Evolutionary conservation across 352 stramenopile species (phyloP), one percentile per base, ranked within the genome.

Genomic region (Pythium diclinum): DNA sequence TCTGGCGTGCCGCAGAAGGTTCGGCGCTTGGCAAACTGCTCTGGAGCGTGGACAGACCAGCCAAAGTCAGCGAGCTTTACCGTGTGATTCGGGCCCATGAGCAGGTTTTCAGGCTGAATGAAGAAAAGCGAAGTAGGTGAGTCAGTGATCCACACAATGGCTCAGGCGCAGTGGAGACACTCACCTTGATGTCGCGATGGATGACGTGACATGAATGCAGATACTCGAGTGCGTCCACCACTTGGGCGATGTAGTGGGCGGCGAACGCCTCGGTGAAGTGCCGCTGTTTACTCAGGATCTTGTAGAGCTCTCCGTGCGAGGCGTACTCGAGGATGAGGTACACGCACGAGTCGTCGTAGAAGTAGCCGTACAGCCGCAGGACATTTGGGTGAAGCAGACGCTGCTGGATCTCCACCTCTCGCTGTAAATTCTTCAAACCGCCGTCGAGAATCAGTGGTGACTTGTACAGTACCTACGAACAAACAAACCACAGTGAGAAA

Each of bases 11-110:
- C 88, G 52, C 88, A 96, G 38, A 94, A 92, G 33, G 87, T 95
- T 7, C 75, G 76, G 5, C 87, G 79, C 49, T 73, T 66, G 33
- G 80, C 74, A 59, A 81, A 75, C 1, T 86, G 75, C n/a, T 79
- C 77, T 3, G 80, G 78, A 0, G 85, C 88, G 60, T 93, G 80
- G 6, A 94, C 84, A 2, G 88, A 92, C 83, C 87, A 93, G 8
- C 88, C 88, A 44, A 96, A 96, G 62, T 96, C 88, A 33, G 88
- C 88, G 42, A 96, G 74, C 63, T 96, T 96, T 48, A 96, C 78
- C 6, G 75, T 83, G 56, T 89, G 74, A 36, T 92, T 88, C 32
- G 75, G 69, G 13, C 83, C 87, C 38, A 96, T 61, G 14, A 96
- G 64, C 3, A 96, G 60, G 63, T 96, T 96, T 56, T 96, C 87